Percentiles rank a stretch among this genome's conserved stretches.
Conservation (phyloP, 208 protist genomes). For the Acanthamoeba comandoni region DNA sequence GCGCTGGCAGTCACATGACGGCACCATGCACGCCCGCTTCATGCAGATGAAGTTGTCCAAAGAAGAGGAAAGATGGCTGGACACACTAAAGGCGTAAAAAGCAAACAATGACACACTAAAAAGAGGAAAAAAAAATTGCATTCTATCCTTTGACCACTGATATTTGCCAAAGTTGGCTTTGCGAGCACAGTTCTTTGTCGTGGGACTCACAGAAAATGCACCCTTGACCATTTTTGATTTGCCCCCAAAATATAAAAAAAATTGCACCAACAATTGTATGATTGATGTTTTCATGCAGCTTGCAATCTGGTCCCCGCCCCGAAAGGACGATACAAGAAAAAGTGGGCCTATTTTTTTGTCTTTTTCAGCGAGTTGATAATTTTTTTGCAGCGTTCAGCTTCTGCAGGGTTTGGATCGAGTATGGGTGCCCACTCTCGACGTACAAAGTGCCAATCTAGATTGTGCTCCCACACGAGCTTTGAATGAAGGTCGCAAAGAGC, state of each 20-base stretch:
- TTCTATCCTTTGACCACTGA: no score
- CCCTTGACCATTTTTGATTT: no score
- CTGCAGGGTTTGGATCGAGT: neutral
- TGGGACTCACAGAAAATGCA: no score
- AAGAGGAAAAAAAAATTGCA: constrained; percentile 3
- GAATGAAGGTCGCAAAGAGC: neutral
- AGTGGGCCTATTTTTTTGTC: no score
- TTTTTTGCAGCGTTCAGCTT: neutral
- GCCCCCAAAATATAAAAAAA: no score
- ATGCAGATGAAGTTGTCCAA: neutral
- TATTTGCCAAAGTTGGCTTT: no score
- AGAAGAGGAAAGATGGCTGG: neutral
- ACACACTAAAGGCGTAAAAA: neutral
- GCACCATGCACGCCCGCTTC: no score
- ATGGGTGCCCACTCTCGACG: constrained; percentile 26
- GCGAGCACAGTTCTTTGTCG: no score
- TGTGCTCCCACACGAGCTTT: constrained; percentile 17
- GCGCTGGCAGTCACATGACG: no score
- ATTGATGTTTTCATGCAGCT: neutral
- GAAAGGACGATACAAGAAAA: no score
- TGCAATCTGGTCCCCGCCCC: no score
- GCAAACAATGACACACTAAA: neutral
- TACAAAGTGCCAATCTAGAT: constrained; percentile 37
- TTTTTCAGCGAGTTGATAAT: no score
- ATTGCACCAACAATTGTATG: constrained; percentile 1